Base-by-base conservation (phyloP, 306 rosid genomes). In the Urtica urens region DNA sequence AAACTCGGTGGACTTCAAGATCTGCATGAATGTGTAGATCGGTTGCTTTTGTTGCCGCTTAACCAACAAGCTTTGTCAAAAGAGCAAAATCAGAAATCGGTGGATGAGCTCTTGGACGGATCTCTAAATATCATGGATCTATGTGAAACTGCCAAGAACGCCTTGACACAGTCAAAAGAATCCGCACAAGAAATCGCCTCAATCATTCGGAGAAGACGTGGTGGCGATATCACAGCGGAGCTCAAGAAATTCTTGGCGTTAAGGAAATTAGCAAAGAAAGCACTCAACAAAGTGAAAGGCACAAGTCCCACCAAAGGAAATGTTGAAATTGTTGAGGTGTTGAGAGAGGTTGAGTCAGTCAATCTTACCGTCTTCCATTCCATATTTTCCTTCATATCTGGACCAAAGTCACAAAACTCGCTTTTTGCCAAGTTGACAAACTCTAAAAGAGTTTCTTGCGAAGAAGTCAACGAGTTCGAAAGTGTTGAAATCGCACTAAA, bases 1-100 rank as follows among this genome's bases (percentile, higher is more conserved):
- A 64, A 62, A 24, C 67, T 70, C 35, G 59, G 7, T 22, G 52
- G 63, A 31, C 71, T 75, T 14, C 59, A 58, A 39, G 77, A 75
- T 43, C 43, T 70, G 41, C 68, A 49, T 28, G 68, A 75, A 10
- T 58, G 71, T 29, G 62, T 70, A 11, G 58, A 75, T 2, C 49
- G 52, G 51, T 39, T 75, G 40, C 61, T 70, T 62, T 59, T 29
- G 5, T 14, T 70, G 24, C 77, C 73, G 3, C 49, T 17, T 16
- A 58, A 38, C 9, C 68, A 69, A 41, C 64, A 70, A 74, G 64
- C 67, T n/a, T 43, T 74, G 25, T 50, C 47, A 26, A 52, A 51
- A 23, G 54, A 69, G 38, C 23, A 43, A 12, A 10, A 66, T 4
- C 28, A 65, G 24, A 65, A 43, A 35, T 35, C 59, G 54, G 49